Evolutionary conservation across 1,284 basidiomycete genomes (phyloP).

Genomic region (Marasmius sp.): DNA sequence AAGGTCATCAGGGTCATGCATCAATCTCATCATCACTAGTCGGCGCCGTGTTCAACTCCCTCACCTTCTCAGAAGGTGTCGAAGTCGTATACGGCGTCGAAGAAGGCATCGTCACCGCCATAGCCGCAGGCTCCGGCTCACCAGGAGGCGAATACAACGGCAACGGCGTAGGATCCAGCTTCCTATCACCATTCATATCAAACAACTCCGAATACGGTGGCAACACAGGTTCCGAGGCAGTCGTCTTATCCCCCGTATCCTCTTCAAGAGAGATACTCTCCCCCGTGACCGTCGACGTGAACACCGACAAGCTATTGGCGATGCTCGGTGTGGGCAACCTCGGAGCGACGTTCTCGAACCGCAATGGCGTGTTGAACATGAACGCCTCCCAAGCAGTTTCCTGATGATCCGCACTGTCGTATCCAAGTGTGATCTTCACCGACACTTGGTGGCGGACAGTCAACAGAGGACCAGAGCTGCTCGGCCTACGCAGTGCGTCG

Average conservation of each 20-base stretch:
- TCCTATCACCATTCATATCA: conserved; percentile 67
- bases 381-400: conserved; percentile 35
- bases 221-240: conserved; percentile 36
- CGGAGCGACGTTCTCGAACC: conserved; percentile 42
- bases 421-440: conserved; percentile 54
- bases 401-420: conserved; percentile 42
- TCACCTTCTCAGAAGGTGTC: too few relatives aligned
- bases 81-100: too few relatives aligned
- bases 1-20: too few relatives aligned
- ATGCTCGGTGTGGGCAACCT: conserved; percentile 19
- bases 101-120: background rate
- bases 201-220: conserved; percentile 79
- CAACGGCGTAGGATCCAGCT: conserved; percentile 68
- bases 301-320: background rate
- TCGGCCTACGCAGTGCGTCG: conserved; percentile 41
- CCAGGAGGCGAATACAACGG: conserved; percentile 54
- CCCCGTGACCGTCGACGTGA: background rate
- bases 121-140: background rate
- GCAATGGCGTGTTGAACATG: conserved; percentile 51
- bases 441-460: conserved; percentile 55
- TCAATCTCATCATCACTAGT: too few relatives aligned
- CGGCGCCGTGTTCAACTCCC: too few relatives aligned
- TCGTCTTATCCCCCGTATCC: conserved; percentile 7
- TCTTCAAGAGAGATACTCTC: background rate
- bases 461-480: conserved; percentile 53